Conservation (phyloP, 495 filamentous ascomycete species). For the Lasiosphaeria ovina region DNA sequence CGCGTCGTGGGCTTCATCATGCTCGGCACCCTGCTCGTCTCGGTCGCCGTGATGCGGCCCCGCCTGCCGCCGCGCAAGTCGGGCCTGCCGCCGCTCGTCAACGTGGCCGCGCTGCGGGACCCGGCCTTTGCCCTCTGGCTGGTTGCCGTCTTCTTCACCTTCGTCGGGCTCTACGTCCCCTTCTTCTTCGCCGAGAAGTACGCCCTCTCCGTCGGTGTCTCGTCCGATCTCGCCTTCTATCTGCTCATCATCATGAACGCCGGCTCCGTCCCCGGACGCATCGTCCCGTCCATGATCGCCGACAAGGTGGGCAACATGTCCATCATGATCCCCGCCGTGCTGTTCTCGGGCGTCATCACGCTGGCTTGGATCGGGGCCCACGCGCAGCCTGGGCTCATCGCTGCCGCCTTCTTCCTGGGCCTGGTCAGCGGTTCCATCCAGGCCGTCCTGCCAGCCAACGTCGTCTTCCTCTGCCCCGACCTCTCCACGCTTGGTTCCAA, state of each 20-base stretch:
- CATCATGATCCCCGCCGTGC: conserved; percentile 30
- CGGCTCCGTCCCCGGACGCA: conserved; percentile 45
- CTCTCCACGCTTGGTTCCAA: conserved; percentile 61
- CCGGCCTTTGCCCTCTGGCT: conserved; percentile 45
- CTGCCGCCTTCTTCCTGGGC: conserved; percentile 42
- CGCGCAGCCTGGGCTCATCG: conserved; percentile 35
- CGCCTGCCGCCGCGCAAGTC: conserved; percentile 33
- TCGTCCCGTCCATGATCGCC: conserved; percentile 42
- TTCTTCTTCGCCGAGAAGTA: conserved; percentile 62
- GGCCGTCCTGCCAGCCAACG: conserved; percentile 55
- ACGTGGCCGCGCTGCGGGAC: conserved; percentile 43
- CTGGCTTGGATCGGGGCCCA: conserved; percentile 39
- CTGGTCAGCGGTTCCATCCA: conserved; percentile 63
- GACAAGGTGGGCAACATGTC: conserved; percentile 38
- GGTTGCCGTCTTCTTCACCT: conserved; percentile 56
- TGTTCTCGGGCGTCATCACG: conserved; percentile 30
- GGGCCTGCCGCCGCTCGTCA: conserved; percentile 32
- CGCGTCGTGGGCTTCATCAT: conserved; percentile 63
- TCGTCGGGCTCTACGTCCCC: conserved; percentile 65
- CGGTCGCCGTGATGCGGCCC: conserved; percentile 55
- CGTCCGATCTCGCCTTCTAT: conserved; percentile 39
- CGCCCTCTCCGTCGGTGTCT: conserved; percentile 50
- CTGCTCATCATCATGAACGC: conserved; percentile 49
- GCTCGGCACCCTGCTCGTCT: conserved; percentile 46
- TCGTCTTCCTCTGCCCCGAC: conserved; percentile 54